Percentiles rank a stretch among this genome's conserved stretches.
Conservation (phyloP, 1,139 yeast species). For the Sugiyamaella neomexicana region DNA sequence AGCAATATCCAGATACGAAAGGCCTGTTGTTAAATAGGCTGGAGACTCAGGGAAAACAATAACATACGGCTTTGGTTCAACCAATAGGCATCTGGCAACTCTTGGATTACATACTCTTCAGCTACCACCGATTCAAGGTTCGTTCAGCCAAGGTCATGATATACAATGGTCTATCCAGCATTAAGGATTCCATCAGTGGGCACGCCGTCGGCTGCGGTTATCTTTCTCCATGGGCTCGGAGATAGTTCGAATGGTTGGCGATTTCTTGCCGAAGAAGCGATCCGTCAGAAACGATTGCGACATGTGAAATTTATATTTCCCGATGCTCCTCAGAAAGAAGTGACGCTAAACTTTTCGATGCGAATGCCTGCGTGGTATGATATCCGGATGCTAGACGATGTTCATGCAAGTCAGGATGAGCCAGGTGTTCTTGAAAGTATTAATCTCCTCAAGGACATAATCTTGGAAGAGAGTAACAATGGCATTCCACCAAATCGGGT, state of each 20-base stretch:
- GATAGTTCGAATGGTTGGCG: constrained; percentile 91
- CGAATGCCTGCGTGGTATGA: constrained; percentile 90
- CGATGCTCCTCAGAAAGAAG: constrained; percentile 74
- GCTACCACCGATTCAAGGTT: background rate
- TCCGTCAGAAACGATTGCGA: constrained; percentile 46
- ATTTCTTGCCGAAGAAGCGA: constrained; percentile 55
- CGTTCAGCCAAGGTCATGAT: background rate
- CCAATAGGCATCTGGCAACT: too few species aligned
- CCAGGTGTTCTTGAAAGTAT: constrained; percentile 64
- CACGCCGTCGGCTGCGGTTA: constrained; percentile 62
- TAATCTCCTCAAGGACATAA: constrained; percentile 51
- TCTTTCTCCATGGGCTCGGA: constrained; percentile 88
- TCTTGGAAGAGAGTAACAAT: constrained; percentile 52
- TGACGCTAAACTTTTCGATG: constrained; percentile 66
- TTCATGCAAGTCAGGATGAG: constrained; percentile 53
- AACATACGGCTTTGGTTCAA: too few species aligned
- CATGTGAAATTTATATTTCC: constrained; percentile 82
- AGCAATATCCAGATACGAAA: too few species aligned
- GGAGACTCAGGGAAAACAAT: too few species aligned
- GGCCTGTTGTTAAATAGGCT: too few species aligned
- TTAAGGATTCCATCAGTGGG: constrained; percentile 34
- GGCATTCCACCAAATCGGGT: constrained; percentile 73
- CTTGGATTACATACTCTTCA: background rate
- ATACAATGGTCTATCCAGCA: constrained; percentile 22
- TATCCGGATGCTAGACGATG: constrained; percentile 55